A percentile compares a stretch with the other conserved stretches of the same genome.
Conservation (phyloP, 2,329 filamentous ascomycete genomes). For the Diaporthe australafricana region DNA sequence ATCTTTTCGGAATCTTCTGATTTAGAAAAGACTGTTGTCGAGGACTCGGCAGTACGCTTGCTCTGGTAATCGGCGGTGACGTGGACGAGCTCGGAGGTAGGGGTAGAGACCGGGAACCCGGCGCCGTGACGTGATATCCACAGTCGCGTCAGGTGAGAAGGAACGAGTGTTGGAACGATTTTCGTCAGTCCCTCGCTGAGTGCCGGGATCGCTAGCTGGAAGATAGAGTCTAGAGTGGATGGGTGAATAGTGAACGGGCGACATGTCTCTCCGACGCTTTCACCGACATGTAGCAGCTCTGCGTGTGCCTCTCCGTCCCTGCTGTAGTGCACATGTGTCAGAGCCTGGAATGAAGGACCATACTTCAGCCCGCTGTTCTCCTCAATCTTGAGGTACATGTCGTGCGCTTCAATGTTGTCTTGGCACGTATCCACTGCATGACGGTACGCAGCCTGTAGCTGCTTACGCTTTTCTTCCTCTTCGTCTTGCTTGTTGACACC, state of each 20-base stretch:
- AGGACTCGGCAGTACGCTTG: background rate
- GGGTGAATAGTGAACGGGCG: background rate
- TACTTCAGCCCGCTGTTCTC: slow-evolving; percentile 1
- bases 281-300: background rate
- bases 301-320: background rate
- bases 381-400: background rate
- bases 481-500: background rate
- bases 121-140: background rate
- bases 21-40: background rate
- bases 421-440: background rate
- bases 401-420: background rate
- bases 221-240: background rate
- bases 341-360: slow-evolving; percentile 1
- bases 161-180: background rate
- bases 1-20: background rate
- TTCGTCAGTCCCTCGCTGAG: background rate
- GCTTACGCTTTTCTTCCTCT: background rate
- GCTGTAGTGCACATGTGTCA: background rate
- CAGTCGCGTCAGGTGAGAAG: background rate
- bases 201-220: background rate
- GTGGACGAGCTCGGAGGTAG: background rate
- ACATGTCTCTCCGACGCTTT: background rate
- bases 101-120: background rate
- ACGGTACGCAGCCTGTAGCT: background rate
- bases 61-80: background rate